These are phyloP conservation scores for Suillus subluteus DNA, from an alignment of 768 basidiomycete species.

Conservation along the genomic window DNA sequence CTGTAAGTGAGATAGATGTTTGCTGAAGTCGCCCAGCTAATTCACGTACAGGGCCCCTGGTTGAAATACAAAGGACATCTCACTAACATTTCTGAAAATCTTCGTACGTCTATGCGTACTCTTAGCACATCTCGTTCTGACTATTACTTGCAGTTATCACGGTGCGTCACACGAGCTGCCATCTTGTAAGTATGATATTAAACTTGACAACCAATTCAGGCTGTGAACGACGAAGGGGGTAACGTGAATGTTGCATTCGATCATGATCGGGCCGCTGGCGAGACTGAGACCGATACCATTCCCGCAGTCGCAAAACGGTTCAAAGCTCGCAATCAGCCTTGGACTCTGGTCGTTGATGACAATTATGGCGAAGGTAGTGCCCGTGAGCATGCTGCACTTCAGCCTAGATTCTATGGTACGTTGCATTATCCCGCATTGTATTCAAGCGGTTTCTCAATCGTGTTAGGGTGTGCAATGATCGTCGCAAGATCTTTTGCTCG, in stretches of 20 bases:
- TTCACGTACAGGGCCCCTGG: conserved; percentile 80
- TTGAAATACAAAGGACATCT: conserved; percentile 98
- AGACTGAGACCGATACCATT: conserved; percentile 73
- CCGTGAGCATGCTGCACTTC: conserved; percentile 95
- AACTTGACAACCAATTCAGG: conserved; percentile 44
- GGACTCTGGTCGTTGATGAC: conserved; percentile 94
- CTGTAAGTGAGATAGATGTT: conserved; percentile 49
- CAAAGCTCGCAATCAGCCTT: conserved; percentile 81
- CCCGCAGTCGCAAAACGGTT: conserved; percentile 90
- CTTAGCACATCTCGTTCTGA: neutral
- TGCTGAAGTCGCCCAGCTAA: neutral
- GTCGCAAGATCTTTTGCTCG: conserved; percentile 94
- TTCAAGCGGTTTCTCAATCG: neutral
- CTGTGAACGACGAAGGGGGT: conserved; percentile 93
- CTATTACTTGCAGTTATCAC: conserved; percentile 71
- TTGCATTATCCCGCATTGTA: conserved; percentile 4
- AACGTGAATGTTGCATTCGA: conserved; percentile 93
- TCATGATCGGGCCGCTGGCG: conserved; percentile 50
- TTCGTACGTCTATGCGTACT: conserved; percentile 56
- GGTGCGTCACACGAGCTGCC: conserved; percentile 38
- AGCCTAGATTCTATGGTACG: conserved; percentile 90
- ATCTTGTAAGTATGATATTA: neutral
- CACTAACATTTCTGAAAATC: conserved; percentile 95
- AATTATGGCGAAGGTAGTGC: conserved; percentile 99
- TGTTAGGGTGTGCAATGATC: conserved; percentile 80